Evolutionary conservation across 2,329 filamentous ascomycete genomes (phyloP), one percentile per base, ranked within the genome.

Genomic region (Rhynchosporium secalis): DNA sequence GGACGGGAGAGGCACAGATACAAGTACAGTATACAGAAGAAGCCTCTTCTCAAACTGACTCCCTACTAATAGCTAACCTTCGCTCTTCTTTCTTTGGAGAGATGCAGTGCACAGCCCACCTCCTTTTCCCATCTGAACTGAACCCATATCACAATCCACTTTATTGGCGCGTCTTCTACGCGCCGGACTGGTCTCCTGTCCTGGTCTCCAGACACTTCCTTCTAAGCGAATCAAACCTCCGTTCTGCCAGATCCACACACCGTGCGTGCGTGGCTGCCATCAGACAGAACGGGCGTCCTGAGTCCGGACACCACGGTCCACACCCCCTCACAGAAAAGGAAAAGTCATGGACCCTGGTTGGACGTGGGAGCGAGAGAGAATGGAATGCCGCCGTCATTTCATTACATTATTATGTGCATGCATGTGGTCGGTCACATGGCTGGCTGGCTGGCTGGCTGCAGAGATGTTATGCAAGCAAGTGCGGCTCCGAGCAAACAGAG

Each of bases 361-460:
- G 54, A 46, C 13, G 4, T 60, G 6, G 20, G 36, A 58, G 46
- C 56, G 36, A 60, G 33, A 56, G 49, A 20, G 33, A 36, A 36
- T 36, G 33, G 33, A 56, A 63, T 63, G 61, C 52, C 43, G 61
- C 56, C 56, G 55, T 48, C 41, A 60, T 20, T 20, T 20, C 20
- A 20, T 20, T 20, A 20, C 20, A 1, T 56, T 54, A 28, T 12
- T 41, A 55, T 48, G 56, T 57, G 56, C 51, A 52, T 54, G 51
- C 51, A 52, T 54, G 51, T n/a, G 41, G 58, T 63, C 57, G 33
- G 56, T 64, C 62, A 65, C 63, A 65, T 62, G 60, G 59, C 55
- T 48, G 43, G 52, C 55, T 48, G 43, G 38, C 48, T 48, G 33
- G 20, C 20, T 20, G 20, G 20, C 20, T 20, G 20, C 20, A 20